Evolutionary conservation across 306 rosid species (phyloP).

Genomic region (Prunus persica): Prunus_persica_NCBIv2 NC_034009.1:30065001-30065500

Average conservation of each 20-base stretch:
- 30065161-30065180: conserved; percentile 68
- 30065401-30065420: neutral
- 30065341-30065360: neutral
- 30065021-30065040: too few species aligned
- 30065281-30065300: conserved; percentile 37
- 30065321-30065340: conserved; percentile 37
- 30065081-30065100: conserved; percentile 74
- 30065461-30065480: neutral
- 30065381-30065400: neutral
- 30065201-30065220: conserved; percentile 45
- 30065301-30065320: conserved; percentile 34
- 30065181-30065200: conserved; percentile 83
- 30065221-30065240: conserved; percentile 68
- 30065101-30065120: conserved; percentile 36
- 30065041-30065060: conserved; percentile 50
- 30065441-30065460: neutral
- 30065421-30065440: neutral
- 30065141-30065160: conserved; percentile 61
- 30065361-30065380: conserved; percentile 2
- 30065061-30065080: conserved; percentile 70
- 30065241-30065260: conserved; percentile 59
- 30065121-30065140: conserved; percentile 25
- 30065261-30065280: conserved; percentile 69
- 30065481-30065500: neutral
- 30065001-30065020: neutral